These are phyloP conservation scores for Ogataea corticis DNA, from an alignment of 805 yeast species.

Conservation along the genomic window DNA sequence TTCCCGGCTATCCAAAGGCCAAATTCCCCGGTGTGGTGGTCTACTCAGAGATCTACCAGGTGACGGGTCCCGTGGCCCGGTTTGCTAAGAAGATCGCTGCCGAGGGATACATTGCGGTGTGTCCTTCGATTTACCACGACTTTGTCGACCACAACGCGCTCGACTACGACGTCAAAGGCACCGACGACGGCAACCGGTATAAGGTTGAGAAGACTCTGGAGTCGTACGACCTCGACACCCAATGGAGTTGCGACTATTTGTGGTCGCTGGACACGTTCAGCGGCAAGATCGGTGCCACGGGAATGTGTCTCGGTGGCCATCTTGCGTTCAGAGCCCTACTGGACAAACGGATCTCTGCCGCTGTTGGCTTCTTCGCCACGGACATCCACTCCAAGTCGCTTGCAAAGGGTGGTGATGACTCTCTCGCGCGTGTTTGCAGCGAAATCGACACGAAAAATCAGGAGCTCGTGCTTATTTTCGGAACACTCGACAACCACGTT, in stretches of 20 bases:
- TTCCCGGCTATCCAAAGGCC: constrained; percentile 73
- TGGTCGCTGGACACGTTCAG: constrained; percentile 58
- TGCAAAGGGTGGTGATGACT: constrained; percentile 70
- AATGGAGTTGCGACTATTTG: constrained; percentile 62
- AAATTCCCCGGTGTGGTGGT: constrained; percentile 81
- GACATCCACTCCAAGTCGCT: constrained; percentile 71
- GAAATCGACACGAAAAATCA: constrained; percentile 50
- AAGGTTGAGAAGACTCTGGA: constrained; percentile 65
- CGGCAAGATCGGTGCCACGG: constrained; percentile 78
- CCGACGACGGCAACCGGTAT: constrained; percentile 70
- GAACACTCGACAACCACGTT: constrained; percentile 78
- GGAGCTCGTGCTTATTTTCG: constrained; percentile 70
- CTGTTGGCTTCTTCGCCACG: constrained; percentile 78
- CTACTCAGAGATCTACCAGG: constrained; percentile 81
- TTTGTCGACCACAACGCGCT: constrained; percentile 62
- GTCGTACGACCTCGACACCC: constrained; percentile 77
- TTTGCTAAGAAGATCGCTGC: constrained; percentile 79
- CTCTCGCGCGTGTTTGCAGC: constrained; percentile 52
- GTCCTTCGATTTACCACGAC: constrained; percentile 79
- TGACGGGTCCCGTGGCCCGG: constrained; percentile 76
- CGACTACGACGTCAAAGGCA: constrained; percentile 70
- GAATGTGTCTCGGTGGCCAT: constrained; percentile 88
- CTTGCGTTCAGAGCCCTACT: constrained; percentile 70
- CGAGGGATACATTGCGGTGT: constrained; percentile 76
- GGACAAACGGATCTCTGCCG: constrained; percentile 63